phyloP scores from a whole-genome alignment of 2,329 filamentous ascomycete genomes.

The Neoascochyta sp. region DNA sequence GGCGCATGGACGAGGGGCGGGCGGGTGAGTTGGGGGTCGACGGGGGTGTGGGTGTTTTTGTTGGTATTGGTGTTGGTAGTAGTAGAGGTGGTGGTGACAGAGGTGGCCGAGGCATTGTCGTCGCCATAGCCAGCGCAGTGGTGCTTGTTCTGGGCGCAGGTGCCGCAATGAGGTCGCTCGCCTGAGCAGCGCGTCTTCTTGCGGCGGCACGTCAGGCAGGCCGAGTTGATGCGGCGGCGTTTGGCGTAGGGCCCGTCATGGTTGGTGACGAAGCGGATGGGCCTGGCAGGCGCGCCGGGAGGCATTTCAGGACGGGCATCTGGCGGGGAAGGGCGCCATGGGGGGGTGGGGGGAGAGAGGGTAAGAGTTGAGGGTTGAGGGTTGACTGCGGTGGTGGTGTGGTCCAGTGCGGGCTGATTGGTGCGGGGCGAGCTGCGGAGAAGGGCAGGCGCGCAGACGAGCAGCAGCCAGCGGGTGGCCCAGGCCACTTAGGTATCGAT shows the following conservation, averaged over 20 bases:
- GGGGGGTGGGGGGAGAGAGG: constrained; percentile 10
- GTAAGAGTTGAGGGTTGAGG: constrained; percentile 7
- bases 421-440: no score
- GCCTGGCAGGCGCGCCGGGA: constrained; percentile 32
- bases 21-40: constrained; percentile 22
- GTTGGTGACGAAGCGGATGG: constrained; percentile 43
- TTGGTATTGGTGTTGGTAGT: constrained; percentile 9
- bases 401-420: not conserved
- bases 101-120: constrained; percentile 24
- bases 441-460: no score
- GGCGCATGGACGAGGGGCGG: constrained; percentile 19
- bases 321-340: constrained; percentile 4
- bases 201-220: constrained; percentile 48
- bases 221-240: constrained; percentile 41
- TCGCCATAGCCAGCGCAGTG: constrained; percentile 48
- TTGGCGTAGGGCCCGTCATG: constrained; percentile 43
- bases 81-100: constrained; percentile 7
- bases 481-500: no score
- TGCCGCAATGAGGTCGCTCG: constrained; percentile 44
- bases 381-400: not conserved
- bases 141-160: constrained; percentile 48
- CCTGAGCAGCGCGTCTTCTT: constrained; percentile 50
- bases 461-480: no score
- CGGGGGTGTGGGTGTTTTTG: constrained; percentile 18
- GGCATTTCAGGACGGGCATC: constrained; percentile 31